These are phyloP conservation scores for Cryphonectria naterciae DNA, from an alignment of 2,329 filamentous ascomycete genomes.

Conservation along the genomic window DNA sequence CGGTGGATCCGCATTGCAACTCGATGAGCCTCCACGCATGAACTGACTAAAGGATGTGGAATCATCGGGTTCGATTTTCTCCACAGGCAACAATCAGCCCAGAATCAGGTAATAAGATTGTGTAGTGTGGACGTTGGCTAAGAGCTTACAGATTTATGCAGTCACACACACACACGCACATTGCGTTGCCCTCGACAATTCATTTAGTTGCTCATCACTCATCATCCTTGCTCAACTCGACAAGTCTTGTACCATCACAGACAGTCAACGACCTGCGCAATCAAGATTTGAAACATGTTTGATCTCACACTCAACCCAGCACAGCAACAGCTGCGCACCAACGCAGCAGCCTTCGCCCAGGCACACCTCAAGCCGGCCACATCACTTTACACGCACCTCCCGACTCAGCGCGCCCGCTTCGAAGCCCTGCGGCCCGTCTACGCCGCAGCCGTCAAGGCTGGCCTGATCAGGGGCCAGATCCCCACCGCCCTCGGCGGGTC, in stretches of 20 bases:
- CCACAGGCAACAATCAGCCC: neutral
- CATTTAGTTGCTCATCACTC: neutral
- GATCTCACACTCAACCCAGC: conserved; percentile 14
- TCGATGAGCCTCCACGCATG: neutral
- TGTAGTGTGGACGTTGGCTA: neutral
- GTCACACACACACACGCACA: neutral
- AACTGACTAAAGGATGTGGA: neutral
- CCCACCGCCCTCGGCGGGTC: conserved; percentile 19
- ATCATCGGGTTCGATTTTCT: neutral
- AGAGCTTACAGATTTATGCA: neutral
- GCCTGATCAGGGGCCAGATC: conserved; percentile 23
- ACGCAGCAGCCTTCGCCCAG: conserved; percentile 18
- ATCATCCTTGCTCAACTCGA: neutral
- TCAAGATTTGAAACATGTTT: conserved; percentile 8
- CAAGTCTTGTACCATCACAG: neutral
- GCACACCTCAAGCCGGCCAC: conserved; percentile 7
- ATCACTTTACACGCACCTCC: conserved; percentile 2
- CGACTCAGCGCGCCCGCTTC: conserved; percentile 21
- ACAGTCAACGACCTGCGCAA: neutral
- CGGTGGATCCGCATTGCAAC: neutral
- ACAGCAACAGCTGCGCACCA: conserved; percentile 13
- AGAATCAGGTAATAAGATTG: neutral
- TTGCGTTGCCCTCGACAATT: neutral
- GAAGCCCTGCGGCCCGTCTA: conserved; percentile 17
- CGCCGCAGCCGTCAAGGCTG: conserved; percentile 10